phyloP scores from a whole-genome alignment of 2,329 filamentous ascomycete genomes.

The Colletotrichum ledebouriae region DNA sequence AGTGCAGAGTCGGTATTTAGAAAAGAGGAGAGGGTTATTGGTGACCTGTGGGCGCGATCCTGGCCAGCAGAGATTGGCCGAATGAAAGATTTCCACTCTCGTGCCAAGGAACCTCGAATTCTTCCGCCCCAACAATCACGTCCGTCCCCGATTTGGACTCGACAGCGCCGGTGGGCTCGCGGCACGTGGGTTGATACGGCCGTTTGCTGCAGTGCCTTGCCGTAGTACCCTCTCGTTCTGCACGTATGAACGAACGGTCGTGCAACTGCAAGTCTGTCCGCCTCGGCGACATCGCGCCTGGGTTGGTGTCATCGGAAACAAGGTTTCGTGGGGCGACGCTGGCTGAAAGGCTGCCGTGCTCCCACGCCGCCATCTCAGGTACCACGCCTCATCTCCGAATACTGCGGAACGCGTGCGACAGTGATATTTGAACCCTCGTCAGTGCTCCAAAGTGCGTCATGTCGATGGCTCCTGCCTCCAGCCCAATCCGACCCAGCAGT shows the following conservation, averaged over 20 bases:
- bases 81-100: not conserved
- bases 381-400: conserved; percentile 12
- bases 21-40: conserved; percentile 20
- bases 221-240: not conserved
- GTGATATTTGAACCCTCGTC: not conserved
- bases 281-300: conserved; percentile 7
- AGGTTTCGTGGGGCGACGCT: conserved; percentile 30
- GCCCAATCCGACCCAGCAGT: conserved; percentile 1
- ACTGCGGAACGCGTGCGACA: conserved; percentile 17
- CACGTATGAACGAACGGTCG: conserved; percentile 3
- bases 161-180: conserved; percentile 23
- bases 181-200: conserved; percentile 24
- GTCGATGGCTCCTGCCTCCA: not conserved
- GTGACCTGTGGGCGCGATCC: conserved; percentile 4
- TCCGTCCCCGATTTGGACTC: conserved; percentile 27
- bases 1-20: conserved; percentile 15
- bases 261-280: conserved; percentile 25
- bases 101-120: not conserved
- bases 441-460: conserved; percentile 28
- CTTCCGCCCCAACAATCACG: conserved; percentile 12
- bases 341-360: conserved; percentile 16
- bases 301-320: conserved; percentile 5
- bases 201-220: conserved; percentile 9
- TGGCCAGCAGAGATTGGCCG: not conserved
- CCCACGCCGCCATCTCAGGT: conserved; percentile 26